Percentiles rank a stretch among this genome's conserved stretches.
Conservation (phyloP, 1,284 basidiomycete genomes). For the Puccinia horiana region DNA sequence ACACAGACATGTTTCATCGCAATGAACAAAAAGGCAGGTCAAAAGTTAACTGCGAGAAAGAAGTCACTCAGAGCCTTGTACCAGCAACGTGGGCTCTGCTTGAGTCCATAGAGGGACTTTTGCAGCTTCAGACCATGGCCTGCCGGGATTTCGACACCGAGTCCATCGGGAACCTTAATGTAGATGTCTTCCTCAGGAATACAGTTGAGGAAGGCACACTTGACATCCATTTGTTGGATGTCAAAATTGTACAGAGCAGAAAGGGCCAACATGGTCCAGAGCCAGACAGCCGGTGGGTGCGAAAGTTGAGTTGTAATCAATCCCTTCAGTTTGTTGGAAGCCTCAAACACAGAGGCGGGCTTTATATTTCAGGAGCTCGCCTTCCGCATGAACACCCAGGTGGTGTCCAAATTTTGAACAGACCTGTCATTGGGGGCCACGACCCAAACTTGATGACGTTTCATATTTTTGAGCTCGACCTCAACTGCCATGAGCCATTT, state of each 20-base stretch:
- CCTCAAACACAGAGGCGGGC: not conserved
- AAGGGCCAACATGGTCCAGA: not conserved
- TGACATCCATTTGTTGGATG: conserved; percentile 27
- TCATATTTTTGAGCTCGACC: not conserved
- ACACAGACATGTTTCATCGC: not conserved
- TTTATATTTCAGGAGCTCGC: too few species aligned
- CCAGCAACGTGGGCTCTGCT: conserved; percentile 22
- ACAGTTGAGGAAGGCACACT: conserved; percentile 16
- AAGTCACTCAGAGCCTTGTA: not conserved
- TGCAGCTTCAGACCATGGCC: not conserved
- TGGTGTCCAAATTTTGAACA: not conserved
- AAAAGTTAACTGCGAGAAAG: not conserved
- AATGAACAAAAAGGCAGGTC: not conserved
- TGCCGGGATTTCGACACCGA: not conserved
- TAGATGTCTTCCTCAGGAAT: conserved; percentile 15
- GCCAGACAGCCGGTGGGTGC: not conserved
- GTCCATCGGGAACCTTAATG: not conserved
- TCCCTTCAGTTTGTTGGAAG: not conserved
- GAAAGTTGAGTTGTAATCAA: conserved; percentile 5
- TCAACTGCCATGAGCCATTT: conserved; percentile 8
- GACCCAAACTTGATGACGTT: not conserved
- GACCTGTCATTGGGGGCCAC: not conserved
- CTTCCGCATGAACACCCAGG: conserved; percentile 29
- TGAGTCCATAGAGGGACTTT: conserved; percentile 25
- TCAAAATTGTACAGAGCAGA: not conserved